Base-by-base conservation (phyloP, 768 basidiomycete species). In the Boletus tomentosulus region DNA sequence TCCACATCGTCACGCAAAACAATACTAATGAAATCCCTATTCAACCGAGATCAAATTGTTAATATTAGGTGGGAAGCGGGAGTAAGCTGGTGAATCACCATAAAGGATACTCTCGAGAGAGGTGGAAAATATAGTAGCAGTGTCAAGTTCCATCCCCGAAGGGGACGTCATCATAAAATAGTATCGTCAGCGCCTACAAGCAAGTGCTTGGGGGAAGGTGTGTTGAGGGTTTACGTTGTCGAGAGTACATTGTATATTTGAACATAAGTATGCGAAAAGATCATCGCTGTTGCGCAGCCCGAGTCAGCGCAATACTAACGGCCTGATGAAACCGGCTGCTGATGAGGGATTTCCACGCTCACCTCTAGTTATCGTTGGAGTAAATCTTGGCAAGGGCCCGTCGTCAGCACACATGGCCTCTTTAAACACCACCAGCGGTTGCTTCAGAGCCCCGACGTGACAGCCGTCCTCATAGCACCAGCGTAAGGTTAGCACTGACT, bases 1-100 rank as follows among this genome's bases (percentile, higher is more conserved):
- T 57, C 58, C 63, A 69, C 15, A 71, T 10, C 2, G 69, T 66
- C 4, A 60, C 63, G 25, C 51, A 24, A n/a, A 55, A 65, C 47
- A 64, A 46, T 24, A 65, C 33, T 2, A 65, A 43, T 28, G 63
- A 64, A 49, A 65, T 59, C 43, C 61, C 61, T 62, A 38, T 48
- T 3, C 4, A 2, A 37, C 15, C 42, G 24, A n/a, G 50, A 13
- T 16, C 10, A 24, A 28, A 27, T 48, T n/a, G 50, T 59, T 8
- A 62, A 51, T 13, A 16, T 10, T 7, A 9, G 1, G 19, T 16
- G 13, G 39, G n/a, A 11, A 43, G 30, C n/a, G 19, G 4, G 6
- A 31, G 7, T n/a, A 16, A 25, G 27, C n/a, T 6, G 12, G 13
- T 6, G 28, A 31, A 2, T 62, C n/a, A 62, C 63, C 63, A 48